Base-by-base conservation (phyloP, 2,329 filamentous ascomycete genomes). In the Penicillium sp. region DNA sequence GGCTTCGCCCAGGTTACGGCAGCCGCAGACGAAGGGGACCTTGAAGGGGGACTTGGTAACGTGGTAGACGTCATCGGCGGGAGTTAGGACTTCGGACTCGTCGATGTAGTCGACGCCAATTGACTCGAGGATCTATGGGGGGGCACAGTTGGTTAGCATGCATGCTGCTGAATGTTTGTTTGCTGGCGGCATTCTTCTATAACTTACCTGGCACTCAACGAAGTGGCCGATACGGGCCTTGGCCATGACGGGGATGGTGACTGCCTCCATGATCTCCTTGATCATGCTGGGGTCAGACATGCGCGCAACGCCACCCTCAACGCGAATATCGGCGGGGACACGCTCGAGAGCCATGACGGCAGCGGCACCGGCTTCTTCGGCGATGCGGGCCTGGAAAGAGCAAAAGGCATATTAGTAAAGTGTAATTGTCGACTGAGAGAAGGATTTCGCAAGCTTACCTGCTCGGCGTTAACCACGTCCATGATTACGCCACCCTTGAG, bases 321-420 rank as follows among this genome's bases (percentile, higher is more conserved):
- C 86, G 64, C 94, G 87, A 73, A 99, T 99, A 75, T 99, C 94
- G 66, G 94, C 93, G 45, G 94, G 94, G 43, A 97, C 94, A 60
- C 94, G 89, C 83, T 97, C 94, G 56, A 99, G 87, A 32, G 94
- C 94, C 94, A 99, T 99, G 79, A 99, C 94, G 69, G 94, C 94
- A 63, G 86, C 89, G 56, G 94, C 94, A 57, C 94, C 94, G 55
- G 94, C 92, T 74, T 97, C 92, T 76, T 99, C 94, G 71, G 94
- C 94, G 72, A 99, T 97, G 77, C 90, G 90, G 57, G 94, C 92
- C 80, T 96, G n/a, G 6, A 17, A 21, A 44, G 13, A 26, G 33
- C 15, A 43, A 41, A 29, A 24, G 17, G 15, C 9, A 3, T 33
- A 40, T 50, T 21, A 39, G 40, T 8, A 27, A 36, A 30, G 12